These are phyloP conservation scores for Aspergillus quadricinctus DNA, from an alignment of 2,329 filamentous ascomycete species.

Conservation along the genomic window DNA sequence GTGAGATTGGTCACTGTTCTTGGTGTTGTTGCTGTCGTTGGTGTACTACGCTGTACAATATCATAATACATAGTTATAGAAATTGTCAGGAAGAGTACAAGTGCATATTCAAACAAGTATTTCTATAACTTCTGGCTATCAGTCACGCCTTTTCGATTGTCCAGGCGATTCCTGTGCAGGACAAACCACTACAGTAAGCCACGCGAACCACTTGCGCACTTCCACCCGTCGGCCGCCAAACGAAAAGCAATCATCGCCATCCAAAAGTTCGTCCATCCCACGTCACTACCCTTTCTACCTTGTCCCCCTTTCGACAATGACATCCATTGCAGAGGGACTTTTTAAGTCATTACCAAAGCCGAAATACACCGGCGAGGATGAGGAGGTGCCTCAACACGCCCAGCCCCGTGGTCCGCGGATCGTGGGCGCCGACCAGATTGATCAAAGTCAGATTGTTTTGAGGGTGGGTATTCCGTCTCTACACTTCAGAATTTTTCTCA, in stretches of 20 bases:
- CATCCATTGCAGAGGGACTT: slow-evolving; percentile 66
- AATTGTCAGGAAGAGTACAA: neutral
- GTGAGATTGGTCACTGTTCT: neutral
- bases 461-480: slow-evolving; percentile 48
- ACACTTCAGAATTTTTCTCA: no score
- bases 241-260: slow-evolving; percentile 14
- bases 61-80: neutral
- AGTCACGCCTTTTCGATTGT: no score
- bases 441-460: slow-evolving; percentile 80
- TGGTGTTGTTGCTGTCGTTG: neutral
- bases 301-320: slow-evolving; percentile 45
- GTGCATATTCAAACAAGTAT: no score
- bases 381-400: slow-evolving; percentile 67
- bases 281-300: slow-evolving; percentile 8
- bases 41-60: neutral
- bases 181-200: slow-evolving; percentile 1
- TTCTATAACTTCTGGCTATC: no score
- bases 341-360: slow-evolving; percentile 80
- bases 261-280: slow-evolving; percentile 11
- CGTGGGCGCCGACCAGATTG: slow-evolving; percentile 71
- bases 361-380: slow-evolving; percentile 84
- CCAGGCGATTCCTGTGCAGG: no score
- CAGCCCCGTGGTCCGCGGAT: slow-evolving; percentile 78
- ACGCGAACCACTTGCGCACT: slow-evolving; percentile 5
- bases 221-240: slow-evolving; percentile 4